A percentile compares a stretch with the other conserved stretches of the same genome.
These are phyloP conservation scores for Mesembryanthemum crystallinum DNA, from an alignment of 148 eudicot species.

Conservation along the genomic window DNA sequence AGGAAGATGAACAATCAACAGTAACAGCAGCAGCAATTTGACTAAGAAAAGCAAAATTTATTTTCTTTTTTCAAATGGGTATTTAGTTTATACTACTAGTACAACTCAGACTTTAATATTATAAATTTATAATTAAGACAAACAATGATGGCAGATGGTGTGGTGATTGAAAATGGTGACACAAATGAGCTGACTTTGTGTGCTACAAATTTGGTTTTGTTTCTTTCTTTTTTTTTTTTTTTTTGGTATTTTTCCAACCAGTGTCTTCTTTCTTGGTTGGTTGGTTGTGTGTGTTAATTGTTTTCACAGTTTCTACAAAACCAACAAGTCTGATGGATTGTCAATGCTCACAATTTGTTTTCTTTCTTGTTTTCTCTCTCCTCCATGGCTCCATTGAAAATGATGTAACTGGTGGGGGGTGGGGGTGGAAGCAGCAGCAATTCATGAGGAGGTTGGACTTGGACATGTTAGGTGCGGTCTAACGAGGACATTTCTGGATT, in stretches of 20 bases:
- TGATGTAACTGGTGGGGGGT: neutral
- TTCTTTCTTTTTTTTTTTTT: no score
- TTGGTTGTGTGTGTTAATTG: slow-evolving; percentile 16
- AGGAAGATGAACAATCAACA: slow-evolving; percentile 1
- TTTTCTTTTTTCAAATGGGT: neutral
- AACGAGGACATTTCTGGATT: slow-evolving; percentile 22
- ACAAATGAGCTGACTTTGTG: slow-evolving; percentile 65
- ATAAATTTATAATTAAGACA: neutral
- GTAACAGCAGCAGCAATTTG: neutral
- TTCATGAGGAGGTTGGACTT: slow-evolving; percentile 26
- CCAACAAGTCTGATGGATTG: slow-evolving; percentile 30
- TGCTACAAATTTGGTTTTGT: slow-evolving; percentile 10
- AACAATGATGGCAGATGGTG: neutral
- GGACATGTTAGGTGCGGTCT: slow-evolving; percentile 32
- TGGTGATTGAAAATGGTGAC: slow-evolving; percentile 46
- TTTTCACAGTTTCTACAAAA: slow-evolving; percentile 17
- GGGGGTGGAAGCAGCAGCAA: slow-evolving; percentile 21
- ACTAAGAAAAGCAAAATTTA: slow-evolving; percentile 15
- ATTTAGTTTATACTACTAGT: neutral
- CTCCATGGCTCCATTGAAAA: slow-evolving; percentile 7
- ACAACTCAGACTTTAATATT: neutral
- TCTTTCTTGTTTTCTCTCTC: slow-evolving; percentile 19
- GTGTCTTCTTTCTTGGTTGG: neutral
- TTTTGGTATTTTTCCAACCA: neutral
- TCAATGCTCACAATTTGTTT: slow-evolving; percentile 44